Evolutionary conservation across 2,329 filamentous ascomycete genomes (phyloP), one percentile per base, ranked within the genome.

Genomic region (Arachnomyces sp.): DNA sequence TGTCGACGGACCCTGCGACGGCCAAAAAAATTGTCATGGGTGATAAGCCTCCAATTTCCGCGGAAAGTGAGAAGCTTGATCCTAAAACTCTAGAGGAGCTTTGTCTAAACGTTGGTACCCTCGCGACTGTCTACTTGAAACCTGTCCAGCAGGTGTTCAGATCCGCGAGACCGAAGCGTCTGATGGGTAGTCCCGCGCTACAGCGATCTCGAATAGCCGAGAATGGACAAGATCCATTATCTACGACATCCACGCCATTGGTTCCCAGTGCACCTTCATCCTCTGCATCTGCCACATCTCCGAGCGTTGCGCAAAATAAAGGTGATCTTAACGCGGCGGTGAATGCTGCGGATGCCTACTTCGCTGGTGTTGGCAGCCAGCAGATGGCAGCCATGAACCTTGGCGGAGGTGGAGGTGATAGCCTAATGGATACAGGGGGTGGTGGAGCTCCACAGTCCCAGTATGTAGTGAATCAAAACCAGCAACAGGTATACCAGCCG

Each of bases 71-170:
- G 66, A 90, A 90, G 50, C 76, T 98, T 2, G 92, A 98, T 58
- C 82, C 89, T 0, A 74, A 77, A 34, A 98, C 92, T 0, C 74
- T 98, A 6, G 92, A 98, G 65, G 92, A 98, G 61, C 90, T 98
- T 78, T 96, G 92, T 57, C 76, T 98, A 44, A 93, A 90, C 52
- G 89, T 98, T 34, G 92, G 92, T 49, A 96, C 92, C 1, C 74
- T 98, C 3, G 92, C 92, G 3, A 98, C 92, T 1, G 90, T 98
- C 38, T 98, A 98, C 63, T 78, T 98, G 36, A 98, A 98, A 63
- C 92, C 92, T 3, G 90, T 98, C 4, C 88, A 96, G 60, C 90
- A 92, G 39, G 92, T 98, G 7, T 98, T 98, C 73, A 83, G 92
- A 42, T 83, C 82, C 13, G 90, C 92, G 9, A 78, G 92, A 11